A percentile compares a stretch with the other conserved stretches of the same genome.
These are phyloP conservation scores for Tothia fuscella DNA, from an alignment of 2,329 filamentous ascomycete species.

Conservation along the genomic window DNA sequence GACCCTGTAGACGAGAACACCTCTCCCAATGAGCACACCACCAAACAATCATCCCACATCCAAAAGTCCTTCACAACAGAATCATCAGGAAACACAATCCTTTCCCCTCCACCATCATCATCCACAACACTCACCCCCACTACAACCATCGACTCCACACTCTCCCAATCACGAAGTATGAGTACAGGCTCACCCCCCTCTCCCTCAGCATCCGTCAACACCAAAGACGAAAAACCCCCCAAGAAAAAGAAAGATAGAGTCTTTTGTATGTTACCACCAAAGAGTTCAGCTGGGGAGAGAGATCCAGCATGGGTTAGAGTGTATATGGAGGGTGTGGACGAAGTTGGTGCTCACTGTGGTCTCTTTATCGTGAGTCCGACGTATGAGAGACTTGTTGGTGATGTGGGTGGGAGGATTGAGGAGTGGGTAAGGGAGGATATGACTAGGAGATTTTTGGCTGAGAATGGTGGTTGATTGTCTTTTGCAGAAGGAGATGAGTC, in stretches of 20 bases:
- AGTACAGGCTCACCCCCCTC: too few relatives aligned
- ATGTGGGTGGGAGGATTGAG: slow-evolving; percentile 55
- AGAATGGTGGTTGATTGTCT: neutral
- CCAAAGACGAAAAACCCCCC: neutral
- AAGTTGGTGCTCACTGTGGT: slow-evolving; percentile 74
- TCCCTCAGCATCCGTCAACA: neutral
- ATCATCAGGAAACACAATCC: too few relatives aligned
- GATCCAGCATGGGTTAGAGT: slow-evolving; percentile 69
- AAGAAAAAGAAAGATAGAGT: slow-evolving; percentile 49
- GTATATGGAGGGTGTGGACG: slow-evolving; percentile 72
- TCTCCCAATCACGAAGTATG: neutral
- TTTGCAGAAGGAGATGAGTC: too few relatives aligned
- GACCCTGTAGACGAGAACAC: neutral
- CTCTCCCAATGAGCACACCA: too few relatives aligned
- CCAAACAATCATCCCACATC: too few relatives aligned
- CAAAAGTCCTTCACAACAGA: too few relatives aligned
- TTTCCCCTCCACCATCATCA: neutral
- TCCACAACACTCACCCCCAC: neutral
- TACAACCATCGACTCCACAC: neutral
- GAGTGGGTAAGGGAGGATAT: slow-evolving; percentile 56
- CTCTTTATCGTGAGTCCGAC: slow-evolving; percentile 64
- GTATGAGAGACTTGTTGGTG: slow-evolving; percentile 66
- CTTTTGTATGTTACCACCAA: slow-evolving; percentile 64
- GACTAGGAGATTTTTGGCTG: slow-evolving; percentile 5
- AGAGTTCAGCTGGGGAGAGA: slow-evolving; percentile 40